Conservation (phyloP, 1,284 basidiomycete genomes). For the Cutaneotrichosporon sp. region DNA sequence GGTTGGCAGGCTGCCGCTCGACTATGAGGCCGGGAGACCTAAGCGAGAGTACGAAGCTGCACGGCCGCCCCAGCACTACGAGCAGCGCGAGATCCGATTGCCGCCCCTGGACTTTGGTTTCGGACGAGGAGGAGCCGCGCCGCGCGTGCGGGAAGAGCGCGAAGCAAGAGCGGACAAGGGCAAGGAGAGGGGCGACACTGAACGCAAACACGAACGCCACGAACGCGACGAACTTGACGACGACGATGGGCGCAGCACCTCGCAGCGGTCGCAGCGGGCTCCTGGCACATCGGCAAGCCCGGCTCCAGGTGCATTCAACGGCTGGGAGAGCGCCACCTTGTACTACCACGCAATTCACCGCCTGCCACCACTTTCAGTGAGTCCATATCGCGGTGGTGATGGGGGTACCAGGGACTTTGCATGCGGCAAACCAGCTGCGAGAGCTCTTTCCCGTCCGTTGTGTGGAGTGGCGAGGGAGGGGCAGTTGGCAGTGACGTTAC, state of each 20-base stretch:
- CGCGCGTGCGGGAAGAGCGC: background rate
- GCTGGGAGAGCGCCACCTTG: background rate
- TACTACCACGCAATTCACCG: constrained; percentile 5
- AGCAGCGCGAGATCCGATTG: no score
- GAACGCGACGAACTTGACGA: background rate
- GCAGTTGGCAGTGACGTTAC: background rate
- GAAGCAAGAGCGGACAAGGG: background rate
- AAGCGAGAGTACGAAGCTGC: background rate
- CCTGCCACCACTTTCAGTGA: constrained; percentile 3
- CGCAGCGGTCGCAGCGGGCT: background rate
- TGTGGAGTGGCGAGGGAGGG: background rate
- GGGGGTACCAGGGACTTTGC: background rate
- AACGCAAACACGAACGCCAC: background rate
- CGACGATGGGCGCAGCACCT: background rate
- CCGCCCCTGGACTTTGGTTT: background rate
- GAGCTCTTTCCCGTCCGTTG: background rate
- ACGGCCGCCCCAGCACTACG: background rate
- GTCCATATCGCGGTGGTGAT: background rate
- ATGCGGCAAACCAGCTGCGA: background rate
- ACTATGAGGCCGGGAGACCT: no score
- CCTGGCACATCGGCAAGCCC: background rate
- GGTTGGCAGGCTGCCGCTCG: background rate
- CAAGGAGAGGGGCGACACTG: background rate
- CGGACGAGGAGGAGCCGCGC: background rate
- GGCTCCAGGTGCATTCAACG: background rate